Base-by-base conservation (phyloP, 2,329 filamentous ascomycete species). In the Calycina herbarum region DNA sequence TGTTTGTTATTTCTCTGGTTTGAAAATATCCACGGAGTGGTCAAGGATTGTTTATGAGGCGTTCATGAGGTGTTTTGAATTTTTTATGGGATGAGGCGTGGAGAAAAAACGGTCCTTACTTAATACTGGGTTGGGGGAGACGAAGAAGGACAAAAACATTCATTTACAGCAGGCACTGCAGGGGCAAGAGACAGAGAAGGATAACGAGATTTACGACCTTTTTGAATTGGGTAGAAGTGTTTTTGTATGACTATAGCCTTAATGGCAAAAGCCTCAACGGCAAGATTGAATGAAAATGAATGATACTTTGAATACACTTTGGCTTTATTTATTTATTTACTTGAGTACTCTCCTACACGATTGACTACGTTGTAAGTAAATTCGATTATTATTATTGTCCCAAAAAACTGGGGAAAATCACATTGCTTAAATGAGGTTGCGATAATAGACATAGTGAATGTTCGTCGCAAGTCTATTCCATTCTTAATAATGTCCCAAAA, bases 211-310 rank as follows among this genome's bases (percentile, higher is more conserved):
- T 33, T 57, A 54, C 13, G 48, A n/a, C n/a, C 48, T 54, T 27
- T 54, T 54, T 54, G 48, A 54, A 54, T 29, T 33, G 27, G 27
- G 20, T 29, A 15, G 8, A 33, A 33, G 31, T 33, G 31, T 57
- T 29, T 4, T 57, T 57, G 56, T 57, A 57, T 57, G 56, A 57
- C 31, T 57, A 57, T 31, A 57, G 56, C 56, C n/a, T 20, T 15
- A 57, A 57, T 24, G n/a, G 27, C 17, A 57, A 51, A 24, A 59
- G 57, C 57, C 57, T 59, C 57, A 27, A 59, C 57, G 57, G 57
- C 57, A 40, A 54, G 48, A 54, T 54, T n/a, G 27, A 54, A 15
- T 54, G 15, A 54, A 54, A 54, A 8, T 54, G 17, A 54, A 54
- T 4, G 31, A 33, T 33, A 33, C 7, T 6, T 33, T 33, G 31